Evolutionary conservation across 1,284 basidiomycete species (phyloP), one percentile per base, ranked within the genome.

Genomic region (Garcileccinum viscosum): DNA sequence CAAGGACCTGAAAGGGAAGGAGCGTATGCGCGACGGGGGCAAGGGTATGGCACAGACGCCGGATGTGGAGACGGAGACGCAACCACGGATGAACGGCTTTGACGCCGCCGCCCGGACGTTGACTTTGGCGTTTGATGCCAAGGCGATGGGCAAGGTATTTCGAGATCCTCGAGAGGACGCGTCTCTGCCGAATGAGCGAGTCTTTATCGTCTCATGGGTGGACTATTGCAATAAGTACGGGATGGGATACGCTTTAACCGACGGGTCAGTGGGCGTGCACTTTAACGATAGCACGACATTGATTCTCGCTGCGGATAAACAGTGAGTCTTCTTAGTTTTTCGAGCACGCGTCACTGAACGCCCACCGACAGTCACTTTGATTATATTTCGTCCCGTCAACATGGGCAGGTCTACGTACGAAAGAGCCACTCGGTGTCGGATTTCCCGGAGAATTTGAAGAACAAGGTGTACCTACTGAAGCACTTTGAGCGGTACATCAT

Each of bases 141-240:
- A 87, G 72, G 84, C 88, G 5, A 78, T 78, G 8, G 90, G 89
- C 1, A 83, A 81, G 61, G 77, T 92, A 15, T 95, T 93, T 83
- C 83, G 85, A 4, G 86, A 93, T 73, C 90, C 92, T 17, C 81
- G 88, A 64, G 83, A 85, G 70, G 86, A 89, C 64, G 77, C 78
- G 6, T 76, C 82, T 47, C 82, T 92, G 5, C 87, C 87, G 0
- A 86, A 90, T 17, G 94, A 96, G 50, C 88, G 86, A 66, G 92
- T 97, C 19, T 99, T 99, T 82, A 95, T 99, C 73, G 94, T 95
- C 3, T 95, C 94, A 12, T 99, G 97, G 97, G 93, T 99, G 61
- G 97, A 99, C 81, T 98, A 99, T 80, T 97, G 95, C 80, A 95
- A 97, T 81, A 98, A 98, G 84, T 99, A 99, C 82, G 98, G 97